phyloP scores from a whole-genome alignment of 345 rosid species.

The Streptanthus diversifolius region DNA sequence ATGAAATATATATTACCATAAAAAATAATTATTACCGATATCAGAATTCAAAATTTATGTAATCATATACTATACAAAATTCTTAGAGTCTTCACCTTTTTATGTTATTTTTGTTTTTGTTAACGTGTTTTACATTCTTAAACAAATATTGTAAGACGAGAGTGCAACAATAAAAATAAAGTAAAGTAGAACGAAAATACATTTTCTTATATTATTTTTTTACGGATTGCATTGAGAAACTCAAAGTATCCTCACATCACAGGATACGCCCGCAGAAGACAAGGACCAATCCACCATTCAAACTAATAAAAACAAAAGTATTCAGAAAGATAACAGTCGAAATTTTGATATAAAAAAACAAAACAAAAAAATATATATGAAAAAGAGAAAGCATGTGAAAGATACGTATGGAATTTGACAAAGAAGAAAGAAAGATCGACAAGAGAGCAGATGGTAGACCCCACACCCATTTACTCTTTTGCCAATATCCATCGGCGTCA shows the following conservation, averaged over 20 bases:
- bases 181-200: neutral
- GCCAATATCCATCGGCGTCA: neutral
- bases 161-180: neutral
- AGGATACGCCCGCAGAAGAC: neutral
- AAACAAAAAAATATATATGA: neutral
- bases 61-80: too few relatives aligned
- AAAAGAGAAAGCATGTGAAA: constrained; percentile 17
- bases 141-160: neutral
- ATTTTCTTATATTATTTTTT: too few relatives aligned
- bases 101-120: neutral
- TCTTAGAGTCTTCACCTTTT: neutral
- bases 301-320: neutral
- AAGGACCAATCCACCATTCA: neutral
- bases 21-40: neutral
- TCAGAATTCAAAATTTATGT: neutral
- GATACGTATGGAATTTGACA: constrained; percentile 15
- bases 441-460: constrained; percentile 11
- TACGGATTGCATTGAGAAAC: neutral
- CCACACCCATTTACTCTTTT: neutral
- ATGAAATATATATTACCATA: neutral
- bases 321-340: neutral
- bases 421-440: constrained; percentile 8
- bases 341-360: neutral
- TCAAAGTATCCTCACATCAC: neutral
- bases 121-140: neutral